Evolutionary conservation across 2,329 filamentous ascomycete species (phyloP).

Genomic region (Colletotrichum eremochloae): DNA sequence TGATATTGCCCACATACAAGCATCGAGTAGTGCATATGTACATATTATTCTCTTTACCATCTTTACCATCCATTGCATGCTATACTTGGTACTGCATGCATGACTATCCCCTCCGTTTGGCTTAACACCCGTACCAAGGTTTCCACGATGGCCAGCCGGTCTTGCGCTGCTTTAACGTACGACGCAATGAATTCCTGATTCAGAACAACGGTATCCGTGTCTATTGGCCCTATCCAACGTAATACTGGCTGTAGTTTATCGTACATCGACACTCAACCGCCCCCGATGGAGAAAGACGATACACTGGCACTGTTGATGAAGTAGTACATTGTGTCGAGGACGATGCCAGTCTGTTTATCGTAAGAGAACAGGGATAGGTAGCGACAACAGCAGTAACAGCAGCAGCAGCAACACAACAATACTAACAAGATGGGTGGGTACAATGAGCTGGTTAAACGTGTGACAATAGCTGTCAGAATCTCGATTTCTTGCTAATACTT

Average conservation of each 20-base stretch:
- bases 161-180: neutral
- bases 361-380: too few relatives aligned
- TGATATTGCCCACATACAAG: neutral
- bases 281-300: too few relatives aligned
- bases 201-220: neutral
- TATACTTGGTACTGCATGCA: neutral
- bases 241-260: neutral
- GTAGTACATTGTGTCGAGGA: neutral
- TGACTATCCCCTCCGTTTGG: neutral
- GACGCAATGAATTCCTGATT: neutral
- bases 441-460: neutral
- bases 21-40: neutral
- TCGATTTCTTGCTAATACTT: neutral
- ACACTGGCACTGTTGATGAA: neutral
- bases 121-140: neutral
- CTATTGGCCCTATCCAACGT: neutral
- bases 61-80: neutral
- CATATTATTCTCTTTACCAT: neutral
- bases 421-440: neutral
- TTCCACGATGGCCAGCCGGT: neutral
- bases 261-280: neutral
- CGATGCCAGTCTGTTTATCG: too few relatives aligned
- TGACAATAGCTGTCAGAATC: slow-evolving; percentile 3
- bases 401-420: neutral
- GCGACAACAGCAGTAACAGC: neutral